Percentiles rank a stretch among this genome's conserved stretches.
Evolutionary conservation across 352 stramenopile genomes (phyloP).

Genomic region (Phytophthora tentaculata): DNA sequence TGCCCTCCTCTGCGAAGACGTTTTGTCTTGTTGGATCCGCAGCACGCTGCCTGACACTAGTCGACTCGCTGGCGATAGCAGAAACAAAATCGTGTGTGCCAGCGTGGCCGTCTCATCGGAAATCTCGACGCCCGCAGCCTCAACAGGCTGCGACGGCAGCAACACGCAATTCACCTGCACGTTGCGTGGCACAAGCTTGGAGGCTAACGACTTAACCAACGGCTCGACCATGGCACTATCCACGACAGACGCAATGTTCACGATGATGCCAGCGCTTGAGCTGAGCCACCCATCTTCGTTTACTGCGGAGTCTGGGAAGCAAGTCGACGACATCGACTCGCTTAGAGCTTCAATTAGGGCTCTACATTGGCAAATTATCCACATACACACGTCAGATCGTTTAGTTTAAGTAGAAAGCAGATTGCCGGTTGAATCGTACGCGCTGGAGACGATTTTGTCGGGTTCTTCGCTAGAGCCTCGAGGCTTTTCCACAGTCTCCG

Average conservation of each 20-base stretch:
- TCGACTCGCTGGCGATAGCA: constrained; percentile 57
- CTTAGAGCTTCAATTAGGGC: constrained; percentile 31
- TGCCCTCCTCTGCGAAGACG: constrained; percentile 11
- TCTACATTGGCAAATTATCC: constrained; percentile 18
- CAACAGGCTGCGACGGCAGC: constrained; percentile 23
- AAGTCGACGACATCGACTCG: constrained; percentile 35
- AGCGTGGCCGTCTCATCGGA: constrained; percentile 35
- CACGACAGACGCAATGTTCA: constrained; percentile 25
- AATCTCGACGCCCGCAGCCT: not conserved
- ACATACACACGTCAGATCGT: constrained; percentile 13
- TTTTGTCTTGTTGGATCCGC: constrained; percentile 43
- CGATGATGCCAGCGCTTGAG: constrained; percentile 31
- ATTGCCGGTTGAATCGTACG: constrained; percentile 21
- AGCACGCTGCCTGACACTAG: constrained; percentile 67
- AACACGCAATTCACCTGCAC: constrained; percentile 69
- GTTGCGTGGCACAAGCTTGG: constrained; percentile 44
- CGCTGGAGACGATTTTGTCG: constrained; percentile 19
- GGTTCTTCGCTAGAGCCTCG: constrained; percentile 11
- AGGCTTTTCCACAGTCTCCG: constrained; percentile 17
- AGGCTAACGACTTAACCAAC: constrained; percentile 49
- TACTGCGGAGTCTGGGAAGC: constrained; percentile 24
- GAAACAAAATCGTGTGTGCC: constrained; percentile 64
- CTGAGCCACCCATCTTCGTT: constrained; percentile 24
- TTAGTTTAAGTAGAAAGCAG: not conserved
- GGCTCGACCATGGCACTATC: constrained; percentile 39